phyloP scores from a whole-genome alignment of 805 yeast genomes.

The Saccharomyces mikatae region DNA sequence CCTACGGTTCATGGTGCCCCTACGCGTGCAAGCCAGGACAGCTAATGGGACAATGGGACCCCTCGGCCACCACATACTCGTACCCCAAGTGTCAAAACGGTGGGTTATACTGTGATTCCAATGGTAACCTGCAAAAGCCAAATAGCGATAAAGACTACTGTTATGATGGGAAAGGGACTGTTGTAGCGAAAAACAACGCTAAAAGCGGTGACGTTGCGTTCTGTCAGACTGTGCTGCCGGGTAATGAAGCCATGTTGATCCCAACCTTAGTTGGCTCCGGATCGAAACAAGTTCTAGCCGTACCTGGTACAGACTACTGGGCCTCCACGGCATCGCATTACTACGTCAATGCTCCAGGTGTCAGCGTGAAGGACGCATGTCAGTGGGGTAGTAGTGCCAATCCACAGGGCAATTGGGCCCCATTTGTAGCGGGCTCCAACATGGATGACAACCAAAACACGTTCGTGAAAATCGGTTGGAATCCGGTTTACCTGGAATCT shows the following conservation, averaged over 20 bases:
- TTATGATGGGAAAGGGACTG: constrained; percentile 69
- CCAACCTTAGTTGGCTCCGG: constrained; percentile 63
- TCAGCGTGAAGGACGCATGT: constrained; percentile 66
- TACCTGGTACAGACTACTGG: constrained; percentile 79
- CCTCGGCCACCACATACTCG: constrained; percentile 57
- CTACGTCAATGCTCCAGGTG: constrained; percentile 80
- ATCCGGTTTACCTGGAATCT: constrained; percentile 70
- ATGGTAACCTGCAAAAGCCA: constrained; percentile 61
- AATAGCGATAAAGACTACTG: constrained; percentile 54
- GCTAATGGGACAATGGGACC: constrained; percentile 85
- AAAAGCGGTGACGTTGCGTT: constrained; percentile 60
- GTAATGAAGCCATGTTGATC: constrained; percentile 89
- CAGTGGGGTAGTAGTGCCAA: constrained; percentile 68
- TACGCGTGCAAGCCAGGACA: constrained; percentile 89
- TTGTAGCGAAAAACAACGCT: constrained; percentile 51
- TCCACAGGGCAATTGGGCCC: constrained; percentile 86
- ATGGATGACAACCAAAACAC: constrained; percentile 63
- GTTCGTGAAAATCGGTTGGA: constrained; percentile 83
- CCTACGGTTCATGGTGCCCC: constrained; percentile 78
- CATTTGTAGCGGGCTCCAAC: constrained; percentile 89
- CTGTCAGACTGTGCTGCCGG: constrained; percentile 91
- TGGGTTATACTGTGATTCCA: constrained; percentile 67
- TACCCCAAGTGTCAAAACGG: constrained; percentile 78
- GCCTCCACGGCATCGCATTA: constrained; percentile 82
- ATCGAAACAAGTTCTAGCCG: constrained; percentile 53